Evolutionary conservation across 148 eudicot genomes (phyloP), one percentile per base, ranked within the genome.

Genomic region (Chenopodium quinoa): DNA sequence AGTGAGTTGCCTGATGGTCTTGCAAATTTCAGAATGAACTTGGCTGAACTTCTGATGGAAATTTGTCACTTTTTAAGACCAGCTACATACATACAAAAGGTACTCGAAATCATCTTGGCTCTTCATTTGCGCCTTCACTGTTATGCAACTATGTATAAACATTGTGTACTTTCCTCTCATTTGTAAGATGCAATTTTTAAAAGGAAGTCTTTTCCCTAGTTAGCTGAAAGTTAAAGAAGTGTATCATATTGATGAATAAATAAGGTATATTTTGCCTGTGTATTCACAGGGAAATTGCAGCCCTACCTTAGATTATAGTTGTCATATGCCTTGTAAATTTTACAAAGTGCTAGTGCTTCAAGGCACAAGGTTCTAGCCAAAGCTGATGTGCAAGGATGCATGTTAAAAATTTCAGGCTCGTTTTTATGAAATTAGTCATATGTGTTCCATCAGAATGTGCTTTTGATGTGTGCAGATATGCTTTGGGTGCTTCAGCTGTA

Each of bases 21-120:
- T 67, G 87, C 79, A 60, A 97, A 93, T 84, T 96, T 96, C 77
- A 91, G 99, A 86, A 81, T 90, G 89, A 92, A 86, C 84, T 85
- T 92, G 83, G 89, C 89, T 77, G 99, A 96, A 89, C 94, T 96
- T 82, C 85, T 96, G 87, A 90, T 93, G 86, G 98, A 96, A 84
- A 88, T 93, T 69, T 96, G 97, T 77, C 97, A 92, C 82, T 89
- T 93, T 62, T 78, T 96, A 78, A 88, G 90, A 68, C 88, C 93
- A 81, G 89, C 86, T 70, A 56, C 86, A 2, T 92, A 89, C 85
- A 80, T 90, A 58, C 93, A 91, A 58, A 93, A 92, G 99, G 99
- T 96, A 85, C 75, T 52, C 75, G 73, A 29, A 80, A 66, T 7
- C 74, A 2, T 44, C 40, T 29, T 40, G 22, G 75, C 56, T 76